Evolutionary conservation across 192 early-diverging fungal genomes (phyloP), one percentile per base, ranked within the genome.

Genomic region (Coemansia erecta): DNA sequence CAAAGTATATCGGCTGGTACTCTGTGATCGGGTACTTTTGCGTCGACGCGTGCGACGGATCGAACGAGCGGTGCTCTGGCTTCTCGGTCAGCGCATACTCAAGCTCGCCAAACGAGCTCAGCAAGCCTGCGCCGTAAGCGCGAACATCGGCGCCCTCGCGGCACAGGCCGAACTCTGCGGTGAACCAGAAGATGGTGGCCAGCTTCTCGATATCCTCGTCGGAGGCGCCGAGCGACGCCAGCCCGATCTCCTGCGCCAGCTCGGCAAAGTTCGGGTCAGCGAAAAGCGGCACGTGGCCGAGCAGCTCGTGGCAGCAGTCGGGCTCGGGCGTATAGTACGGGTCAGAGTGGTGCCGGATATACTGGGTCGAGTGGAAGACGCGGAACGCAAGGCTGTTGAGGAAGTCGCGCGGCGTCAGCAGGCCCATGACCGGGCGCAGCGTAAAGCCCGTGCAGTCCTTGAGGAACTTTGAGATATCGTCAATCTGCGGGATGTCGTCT

Each of bases 311-410:
- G 80, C 95, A 98, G 55, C 93, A 85, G 72, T 98, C 95, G 47
- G 89, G 88, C 69, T 95, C 94, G 19, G 95, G 95, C 4, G 95
- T 97, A 70, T 94, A 97, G 42, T 92, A 81, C 17, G 95, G 95
- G 43, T 83, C 81, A 4, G 91, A 92, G 70, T 89, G 85, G 68
- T 98, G 95, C 23, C 95, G 91, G 72, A 98, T 94, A 73, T 98
- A 98, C 80, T 98, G 95, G 10, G 95, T 98, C 42, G 87, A 90
- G 77, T 95, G 91, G 83, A 98, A 98, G 7, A 98, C 94, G 48
- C 95, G 87, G 83, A 98, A 98, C 4, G 94, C 95, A 70, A 98
- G 85, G 23, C 89, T 90, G 70, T 98, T 98, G 63, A 98, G 75
- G 66, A 98, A 98, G 72, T 98, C 95, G 26, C 95, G 82, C 26